Conservation (phyloP, 768 basidiomycete genomes). For the Thelephora aurantiotincta region DNA sequence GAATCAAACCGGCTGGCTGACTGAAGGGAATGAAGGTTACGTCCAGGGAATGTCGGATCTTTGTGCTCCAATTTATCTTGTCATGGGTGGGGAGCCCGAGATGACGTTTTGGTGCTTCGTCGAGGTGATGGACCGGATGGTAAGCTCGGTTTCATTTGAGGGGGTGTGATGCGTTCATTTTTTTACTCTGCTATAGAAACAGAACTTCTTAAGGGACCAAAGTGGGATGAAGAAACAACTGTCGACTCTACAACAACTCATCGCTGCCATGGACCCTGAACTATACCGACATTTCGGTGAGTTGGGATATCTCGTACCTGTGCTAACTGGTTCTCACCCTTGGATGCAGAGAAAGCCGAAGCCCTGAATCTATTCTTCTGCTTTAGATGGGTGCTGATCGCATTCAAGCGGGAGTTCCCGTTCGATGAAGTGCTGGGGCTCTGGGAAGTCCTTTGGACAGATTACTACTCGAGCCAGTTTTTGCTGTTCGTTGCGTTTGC, state of each 20-base stretch:
- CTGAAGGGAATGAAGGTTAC: constrained; percentile 44
- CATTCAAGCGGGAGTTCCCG: constrained; percentile 93
- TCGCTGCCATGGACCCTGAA: constrained; percentile 91
- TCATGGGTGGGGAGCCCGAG: constrained; percentile 79
- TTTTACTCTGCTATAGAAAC: constrained; percentile 38
- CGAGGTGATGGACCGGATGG: constrained; percentile 91
- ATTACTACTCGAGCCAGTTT: constrained; percentile 79
- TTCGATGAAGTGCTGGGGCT: constrained; percentile 82
- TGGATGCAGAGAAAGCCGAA: constrained; percentile 61
- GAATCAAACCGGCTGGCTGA: constrained; percentile 7
- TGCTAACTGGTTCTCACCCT: background rate
- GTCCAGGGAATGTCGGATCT: constrained; percentile 99
- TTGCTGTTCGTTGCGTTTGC: constrained; percentile 92
- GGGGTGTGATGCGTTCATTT: background rate
- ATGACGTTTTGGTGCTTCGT: constrained; percentile 96
- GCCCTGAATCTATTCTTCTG: constrained; percentile 94
- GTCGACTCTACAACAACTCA: constrained; percentile 76
- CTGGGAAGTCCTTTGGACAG: constrained; percentile 93
- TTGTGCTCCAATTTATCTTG: constrained; percentile 85
- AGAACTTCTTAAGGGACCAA: constrained; percentile 92
- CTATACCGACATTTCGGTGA: constrained; percentile 81
- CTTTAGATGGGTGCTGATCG: constrained; percentile 90
- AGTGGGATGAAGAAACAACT: constrained; percentile 96
- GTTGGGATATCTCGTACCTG: constrained; percentile 5
- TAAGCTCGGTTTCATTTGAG: constrained; percentile 19